These are phyloP conservation scores for Podochytrium sp. DNA, from an alignment of 192 early-diverging fungal genomes.

Conservation along the genomic window DNA sequence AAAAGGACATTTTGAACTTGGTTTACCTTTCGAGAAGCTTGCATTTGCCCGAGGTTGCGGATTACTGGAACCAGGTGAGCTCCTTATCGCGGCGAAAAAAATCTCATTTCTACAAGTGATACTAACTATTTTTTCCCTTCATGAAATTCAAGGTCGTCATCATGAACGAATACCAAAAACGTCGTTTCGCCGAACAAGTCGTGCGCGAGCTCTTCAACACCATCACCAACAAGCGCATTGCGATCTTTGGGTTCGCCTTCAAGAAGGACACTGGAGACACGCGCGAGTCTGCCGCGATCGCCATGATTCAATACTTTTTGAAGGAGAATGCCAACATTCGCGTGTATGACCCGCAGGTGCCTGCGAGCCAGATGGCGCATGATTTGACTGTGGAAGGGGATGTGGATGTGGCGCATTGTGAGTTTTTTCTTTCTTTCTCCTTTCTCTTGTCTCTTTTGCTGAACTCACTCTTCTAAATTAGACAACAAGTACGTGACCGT, in stretches of 20 bases:
- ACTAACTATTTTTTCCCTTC: background rate
- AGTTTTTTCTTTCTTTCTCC: constrained; percentile 13
- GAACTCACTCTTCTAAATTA: background rate
- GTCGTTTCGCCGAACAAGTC: constrained; percentile 77
- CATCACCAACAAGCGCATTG: constrained; percentile 78
- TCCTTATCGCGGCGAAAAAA: no score
- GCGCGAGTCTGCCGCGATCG: constrained; percentile 89
- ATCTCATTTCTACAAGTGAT: background rate
- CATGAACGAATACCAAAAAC: constrained; percentile 93
- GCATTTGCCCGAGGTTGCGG: constrained; percentile 86
- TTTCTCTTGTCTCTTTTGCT: constrained; percentile 35
- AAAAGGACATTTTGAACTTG: constrained; percentile 92
- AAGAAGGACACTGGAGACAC: constrained; percentile 96
- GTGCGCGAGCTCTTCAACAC: constrained; percentile 77
- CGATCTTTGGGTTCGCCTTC: constrained; percentile 89
- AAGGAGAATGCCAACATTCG: constrained; percentile 73
- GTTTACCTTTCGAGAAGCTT: constrained; percentile 86
- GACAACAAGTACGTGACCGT: constrained; percentile 70
- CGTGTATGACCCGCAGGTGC: constrained; percentile 92
- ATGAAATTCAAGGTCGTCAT: constrained; percentile 56
- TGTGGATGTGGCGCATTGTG: constrained; percentile 41
- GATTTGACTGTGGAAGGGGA: constrained; percentile 58
- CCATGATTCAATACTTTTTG: constrained; percentile 78
- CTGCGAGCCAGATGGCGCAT: constrained; percentile 65
- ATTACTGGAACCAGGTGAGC: constrained; percentile 83